Evolutionary conservation across 805 yeast species (phyloP), one percentile per base, ranked within the genome.

Genomic region (Cyberlindnera saturnus): DNA sequence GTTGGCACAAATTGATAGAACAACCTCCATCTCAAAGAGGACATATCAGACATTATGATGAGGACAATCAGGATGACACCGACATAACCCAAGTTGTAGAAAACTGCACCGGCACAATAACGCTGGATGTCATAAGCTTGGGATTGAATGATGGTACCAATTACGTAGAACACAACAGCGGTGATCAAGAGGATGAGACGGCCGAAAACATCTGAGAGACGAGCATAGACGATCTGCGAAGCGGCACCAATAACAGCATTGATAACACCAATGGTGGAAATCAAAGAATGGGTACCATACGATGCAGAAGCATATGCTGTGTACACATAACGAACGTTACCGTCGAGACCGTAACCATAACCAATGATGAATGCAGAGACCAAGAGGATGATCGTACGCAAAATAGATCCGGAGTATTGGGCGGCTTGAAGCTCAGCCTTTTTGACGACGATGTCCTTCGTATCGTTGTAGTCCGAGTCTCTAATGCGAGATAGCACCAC

Each of bases 21-120:
- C 52, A 84, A 70, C 67, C 93, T 77, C 84, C 88, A 81, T 59
- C 77, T 81, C 55, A 84, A 68, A 47, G 73, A 69, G 7, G 90
- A 81, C 55, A 77, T 70, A 61, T 85, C 95, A 3, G 86, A 80
- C 46, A 79, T 59, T 35, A 83, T 66, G 32, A 84, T 64, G 51
- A 79, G 71, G 31, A 82, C 59, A 39, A 80, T 61, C 41, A 84
- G 65, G 32, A 77, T 66, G 18, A 79, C 69, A 47, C 90, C 88
- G 28, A 82, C 75, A 59, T 77, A 82, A 10, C 95, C 83, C 41
- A 61, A 47, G 45, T 62, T 63, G 53, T 71, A 73, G 34, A 75
- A 60, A 15, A 82, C 78, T 1, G 83, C 73, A 51, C 87, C 89
- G 18, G 78, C 87, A 40, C 83, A 80, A 49, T 73, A 81, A 15